phyloP scores from a whole-genome alignment of 805 yeast species.

The Starmerella gropengiesseri region DNA sequence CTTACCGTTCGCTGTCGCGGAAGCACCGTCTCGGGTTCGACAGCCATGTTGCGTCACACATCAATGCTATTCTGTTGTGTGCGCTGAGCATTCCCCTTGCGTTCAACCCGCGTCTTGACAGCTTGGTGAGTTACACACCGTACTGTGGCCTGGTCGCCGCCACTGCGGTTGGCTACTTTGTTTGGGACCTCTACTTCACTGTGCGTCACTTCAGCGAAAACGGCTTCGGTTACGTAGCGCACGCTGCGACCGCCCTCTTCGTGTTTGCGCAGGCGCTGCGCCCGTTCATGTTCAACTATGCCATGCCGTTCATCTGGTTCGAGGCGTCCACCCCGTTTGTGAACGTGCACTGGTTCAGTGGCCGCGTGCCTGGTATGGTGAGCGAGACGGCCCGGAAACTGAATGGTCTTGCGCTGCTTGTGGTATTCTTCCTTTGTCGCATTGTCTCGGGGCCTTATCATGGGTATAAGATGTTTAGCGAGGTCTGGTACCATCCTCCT shows the following conservation, averaged over 20 bases:
- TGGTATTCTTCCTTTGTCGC: slow-evolving; percentile 64
- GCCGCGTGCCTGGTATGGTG: slow-evolving; percentile 62
- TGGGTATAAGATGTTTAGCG: slow-evolving; percentile 35
- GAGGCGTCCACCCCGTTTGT: slow-evolving; percentile 93
- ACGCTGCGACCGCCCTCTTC: slow-evolving; percentile 69
- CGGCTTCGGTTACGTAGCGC: slow-evolving; percentile 73
- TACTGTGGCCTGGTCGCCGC: slow-evolving; percentile 65
- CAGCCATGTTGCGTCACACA: slow-evolving; percentile 79
- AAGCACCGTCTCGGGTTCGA: slow-evolving; percentile 65
- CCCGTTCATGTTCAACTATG: slow-evolving; percentile 73
- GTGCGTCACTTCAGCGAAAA: slow-evolving; percentile 49
- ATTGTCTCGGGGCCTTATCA: slow-evolving; percentile 82
- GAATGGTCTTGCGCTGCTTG: slow-evolving; percentile 63
- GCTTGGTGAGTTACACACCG: slow-evolving; percentile 61
- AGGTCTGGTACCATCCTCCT: slow-evolving; percentile 24
- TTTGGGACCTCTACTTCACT: slow-evolving; percentile 82
- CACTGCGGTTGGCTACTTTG: slow-evolving; percentile 70
- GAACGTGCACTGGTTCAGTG: slow-evolving; percentile 83
- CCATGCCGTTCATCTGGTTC: slow-evolving; percentile 71
- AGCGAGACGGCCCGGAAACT: slow-evolving; percentile 43
- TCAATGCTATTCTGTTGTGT: slow-evolving; percentile 65
- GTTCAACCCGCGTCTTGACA: slow-evolving; percentile 45
- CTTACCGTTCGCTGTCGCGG: slow-evolving; percentile 39
- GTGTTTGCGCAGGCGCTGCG: slow-evolving; percentile 54
- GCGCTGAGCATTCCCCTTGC: slow-evolving; percentile 53